These are phyloP conservation scores for Yarrowia osloensis DNA, from an alignment of 805 yeast genomes.

Conservation along the genomic window DNA sequence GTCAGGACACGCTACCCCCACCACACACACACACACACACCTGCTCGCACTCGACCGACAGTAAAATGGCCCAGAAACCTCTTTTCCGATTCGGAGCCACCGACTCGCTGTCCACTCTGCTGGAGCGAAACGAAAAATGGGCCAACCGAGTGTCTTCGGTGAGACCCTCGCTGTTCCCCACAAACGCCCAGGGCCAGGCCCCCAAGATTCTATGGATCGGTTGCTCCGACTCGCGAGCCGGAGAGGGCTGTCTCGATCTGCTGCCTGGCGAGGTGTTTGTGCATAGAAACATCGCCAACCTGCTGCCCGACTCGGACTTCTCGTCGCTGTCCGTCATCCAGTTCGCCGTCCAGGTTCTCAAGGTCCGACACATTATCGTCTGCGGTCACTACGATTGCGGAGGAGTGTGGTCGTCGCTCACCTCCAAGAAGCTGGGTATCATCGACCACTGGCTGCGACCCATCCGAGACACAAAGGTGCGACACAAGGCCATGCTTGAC, in stretches of 20 bases:
- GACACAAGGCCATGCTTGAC: conserved; percentile 54
- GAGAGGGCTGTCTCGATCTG: conserved; percentile 74
- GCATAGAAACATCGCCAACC: conserved; percentile 84
- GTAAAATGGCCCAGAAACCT: conserved; percentile 32
- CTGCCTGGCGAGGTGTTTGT: conserved; percentile 90
- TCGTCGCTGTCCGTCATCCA: conserved; percentile 78
- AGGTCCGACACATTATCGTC: conserved; percentile 76
- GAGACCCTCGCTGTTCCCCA: conserved; percentile 60
- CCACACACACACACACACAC: conserved; percentile 4
- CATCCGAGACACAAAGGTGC: conserved; percentile 66
- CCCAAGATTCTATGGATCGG: conserved; percentile 95
- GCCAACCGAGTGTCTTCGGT: conserved; percentile 48
- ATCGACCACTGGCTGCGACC: conserved; percentile 72
- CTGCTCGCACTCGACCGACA: conserved; percentile 2
- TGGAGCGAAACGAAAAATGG: conserved; percentile 50
- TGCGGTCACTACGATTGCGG: conserved; percentile 98
- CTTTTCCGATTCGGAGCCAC: conserved; percentile 43
- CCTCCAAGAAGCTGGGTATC: conserved; percentile 62
- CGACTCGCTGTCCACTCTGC: conserved; percentile 43
- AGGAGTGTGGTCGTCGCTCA: conserved; percentile 79
- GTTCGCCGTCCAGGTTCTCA: conserved; percentile 81
- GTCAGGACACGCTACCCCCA: background rate
- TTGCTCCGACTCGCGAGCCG: conserved; percentile 88
- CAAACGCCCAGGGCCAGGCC: conserved; percentile 78
- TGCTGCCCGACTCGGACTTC: conserved; percentile 65